phyloP scores from a whole-genome alignment of 2,329 filamentous ascomycete genomes.

The Sclerotinia borealis region DNA sequence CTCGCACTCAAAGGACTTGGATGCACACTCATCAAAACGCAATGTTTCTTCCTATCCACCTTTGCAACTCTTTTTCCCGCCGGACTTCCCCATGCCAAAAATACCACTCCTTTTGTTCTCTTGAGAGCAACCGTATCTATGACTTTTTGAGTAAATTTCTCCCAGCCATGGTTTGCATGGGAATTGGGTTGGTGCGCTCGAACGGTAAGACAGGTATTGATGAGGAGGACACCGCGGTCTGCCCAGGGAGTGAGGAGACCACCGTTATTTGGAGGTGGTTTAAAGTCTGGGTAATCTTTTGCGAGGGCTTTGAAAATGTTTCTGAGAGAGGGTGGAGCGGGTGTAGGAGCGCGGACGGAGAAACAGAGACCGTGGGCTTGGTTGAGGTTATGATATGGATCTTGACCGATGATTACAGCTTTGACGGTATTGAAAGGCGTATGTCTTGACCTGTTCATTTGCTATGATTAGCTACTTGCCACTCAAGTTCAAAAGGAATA shows the following conservation, averaged over 20 bases:
- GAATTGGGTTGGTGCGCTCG: slow-evolving; percentile 82
- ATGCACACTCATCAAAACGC: slow-evolving; percentile 81
- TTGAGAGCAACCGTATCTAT: slow-evolving; percentile 81
- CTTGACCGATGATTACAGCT: slow-evolving; percentile 89
- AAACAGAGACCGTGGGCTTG: slow-evolving; percentile 97
- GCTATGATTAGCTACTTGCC: slow-evolving; percentile 19
- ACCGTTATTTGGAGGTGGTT: slow-evolving; percentile 65
- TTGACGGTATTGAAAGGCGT: slow-evolving; percentile 86
- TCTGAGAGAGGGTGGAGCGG: slow-evolving; percentile 78
- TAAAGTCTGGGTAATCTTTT: slow-evolving; percentile 81
- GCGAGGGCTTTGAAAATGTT: slow-evolving; percentile 91
- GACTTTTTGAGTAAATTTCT: slow-evolving; percentile 82
- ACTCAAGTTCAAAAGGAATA: neutral
- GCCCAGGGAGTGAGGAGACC: slow-evolving; percentile 92
- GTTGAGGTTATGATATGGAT: slow-evolving; percentile 93
- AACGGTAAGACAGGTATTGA: slow-evolving; percentile 94
- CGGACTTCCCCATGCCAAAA: slow-evolving; percentile 86
- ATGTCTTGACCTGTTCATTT: slow-evolving; percentile 71
- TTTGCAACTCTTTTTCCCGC: slow-evolving; percentile 73
- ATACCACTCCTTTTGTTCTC: slow-evolving; percentile 77
- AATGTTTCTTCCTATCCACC: slow-evolving; percentile 67
- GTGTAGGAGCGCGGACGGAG: slow-evolving; percentile 83
- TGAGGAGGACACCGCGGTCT: slow-evolving; percentile 81
- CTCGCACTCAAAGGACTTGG: slow-evolving; percentile 86
- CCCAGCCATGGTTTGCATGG: slow-evolving; percentile 85